phyloP scores from a whole-genome alignment of 1,139 yeast species.

The Torulaspora globosa region DNA sequence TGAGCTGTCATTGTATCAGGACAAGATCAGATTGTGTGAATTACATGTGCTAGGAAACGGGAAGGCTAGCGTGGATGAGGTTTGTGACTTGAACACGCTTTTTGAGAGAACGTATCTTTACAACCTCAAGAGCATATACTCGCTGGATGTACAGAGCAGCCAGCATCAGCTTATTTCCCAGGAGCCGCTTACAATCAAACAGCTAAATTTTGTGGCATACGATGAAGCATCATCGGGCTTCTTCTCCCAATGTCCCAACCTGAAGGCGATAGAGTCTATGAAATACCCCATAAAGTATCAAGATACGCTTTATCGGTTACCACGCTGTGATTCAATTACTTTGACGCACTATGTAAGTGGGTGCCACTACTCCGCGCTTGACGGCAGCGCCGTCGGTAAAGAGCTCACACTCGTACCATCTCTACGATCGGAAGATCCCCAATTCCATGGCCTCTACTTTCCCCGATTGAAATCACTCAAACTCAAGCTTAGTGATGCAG shows the following conservation, averaged over 20 bases:
- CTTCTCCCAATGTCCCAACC: constrained; percentile 19
- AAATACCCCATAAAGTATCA: constrained; percentile 20
- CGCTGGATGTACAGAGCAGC: constrained; percentile 22
- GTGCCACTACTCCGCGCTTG: constrained; percentile 19
- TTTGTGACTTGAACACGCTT: constrained; percentile 27
- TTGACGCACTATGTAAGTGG: constrained; percentile 22
- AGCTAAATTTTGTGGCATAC: constrained; percentile 14
- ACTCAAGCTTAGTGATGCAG: constrained; percentile 12
- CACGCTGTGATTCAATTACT: constrained; percentile 24
- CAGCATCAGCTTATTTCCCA: constrained; percentile 20
- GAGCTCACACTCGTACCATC: constrained; percentile 20
- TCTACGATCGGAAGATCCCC: constrained; percentile 20
- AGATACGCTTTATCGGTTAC: constrained; percentile 16
- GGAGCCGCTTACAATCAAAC: constrained; percentile 19
- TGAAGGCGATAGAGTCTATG: constrained; percentile 22
- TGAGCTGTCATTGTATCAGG: constrained; percentile 17
- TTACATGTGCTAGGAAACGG: constrained; percentile 26
- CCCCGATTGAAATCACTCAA: constrained; percentile 18
- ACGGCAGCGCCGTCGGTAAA: constrained; percentile 21
- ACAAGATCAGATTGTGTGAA: constrained; percentile 22
- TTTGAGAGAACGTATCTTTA: constrained; percentile 27
- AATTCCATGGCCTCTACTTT: constrained; percentile 20
- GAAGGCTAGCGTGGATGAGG: constrained; percentile 10
- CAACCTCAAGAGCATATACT: constrained; percentile 21
- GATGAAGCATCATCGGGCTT: constrained; percentile 13